Conservation (phyloP, 78 protist species). For the Emiliania huxleyi region DNA sequence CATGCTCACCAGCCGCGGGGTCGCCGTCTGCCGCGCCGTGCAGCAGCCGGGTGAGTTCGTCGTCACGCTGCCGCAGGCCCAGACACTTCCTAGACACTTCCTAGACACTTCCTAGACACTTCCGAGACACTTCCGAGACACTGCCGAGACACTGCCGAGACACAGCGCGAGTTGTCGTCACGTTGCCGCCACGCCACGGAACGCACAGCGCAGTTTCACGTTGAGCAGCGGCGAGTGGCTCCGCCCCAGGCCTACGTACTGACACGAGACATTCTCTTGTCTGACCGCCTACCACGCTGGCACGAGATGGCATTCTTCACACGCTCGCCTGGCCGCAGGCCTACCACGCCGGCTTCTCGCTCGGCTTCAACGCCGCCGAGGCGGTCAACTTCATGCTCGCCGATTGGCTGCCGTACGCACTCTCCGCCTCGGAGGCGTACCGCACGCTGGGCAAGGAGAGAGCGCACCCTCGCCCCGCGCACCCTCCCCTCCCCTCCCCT, state of each 20-base stretch:
- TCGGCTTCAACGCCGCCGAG: slow-evolving; percentile 82
- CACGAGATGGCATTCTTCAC: too few species aligned
- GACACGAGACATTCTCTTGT: too few species aligned
- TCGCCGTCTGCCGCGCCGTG: neutral
- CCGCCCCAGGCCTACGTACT: too few species aligned
- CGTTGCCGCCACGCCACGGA: too few species aligned
- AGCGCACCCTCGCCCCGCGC: neutral
- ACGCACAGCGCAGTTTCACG: too few species aligned
- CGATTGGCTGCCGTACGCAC: slow-evolving; percentile 74
- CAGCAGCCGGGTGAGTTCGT: slow-evolving; percentile 13
- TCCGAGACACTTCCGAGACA: too few species aligned
- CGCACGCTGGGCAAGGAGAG: neutral
- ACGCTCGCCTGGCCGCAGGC: too few species aligned
- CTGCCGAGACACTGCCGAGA: too few species aligned
- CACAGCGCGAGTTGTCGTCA: too few species aligned
- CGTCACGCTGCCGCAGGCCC: slow-evolving; percentile 8
- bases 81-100: too few species aligned
- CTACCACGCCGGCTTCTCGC: slow-evolving; percentile 17
- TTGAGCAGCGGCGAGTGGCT: neutral
- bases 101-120: too few species aligned
- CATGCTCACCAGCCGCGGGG: neutral
- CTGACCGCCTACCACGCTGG: too few species aligned
- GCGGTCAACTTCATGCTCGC: slow-evolving; percentile 83
- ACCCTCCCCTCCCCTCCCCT: neutral
- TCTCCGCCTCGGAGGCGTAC: neutral